Evolutionary conservation across 148 eudicot genomes (phyloP), one percentile per base, ranked within the genome.

Genomic region (Vaccinium macrocarpon): DNA sequence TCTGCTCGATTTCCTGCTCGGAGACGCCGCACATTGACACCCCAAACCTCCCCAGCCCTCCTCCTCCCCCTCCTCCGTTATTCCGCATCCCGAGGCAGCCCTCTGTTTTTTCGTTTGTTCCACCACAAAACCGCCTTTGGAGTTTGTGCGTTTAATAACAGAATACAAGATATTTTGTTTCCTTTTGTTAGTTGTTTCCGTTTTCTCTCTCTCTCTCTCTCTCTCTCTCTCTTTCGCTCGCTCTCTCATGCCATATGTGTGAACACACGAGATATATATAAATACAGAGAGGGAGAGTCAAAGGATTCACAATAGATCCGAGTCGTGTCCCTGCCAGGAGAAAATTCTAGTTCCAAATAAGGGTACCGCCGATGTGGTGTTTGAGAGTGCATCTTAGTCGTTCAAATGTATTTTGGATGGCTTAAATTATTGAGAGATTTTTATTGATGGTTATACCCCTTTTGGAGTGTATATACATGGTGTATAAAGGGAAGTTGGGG

Each of bases 1-100:
- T 29, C 52, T 87, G 88, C 61, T 91, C 91, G 2, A 91, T 78
- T 68, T 88, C 91, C 76, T 76, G 57, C 21, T 62, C 83, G 1
- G 80, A n/a, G 19, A 83, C 84, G 0, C 90, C 91, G 42, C 91
- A 90, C 87, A 90, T 76, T 80, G 91, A 89, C 12, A 27, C 89
- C 87, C 82, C 27, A 73, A 89, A 81, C 29, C 57, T 46, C 49
- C 23, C 14, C 70, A 64, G 78, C 84, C 62, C 83, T n/a, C 1
- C 42, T 62, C 48, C 73, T 64, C n/a, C n/a, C n/a, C 16, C 64
- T 57, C 70, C 72, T 68, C 11, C 18, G 52, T 35, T 71, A 71
- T 71, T 35, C 76, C 72, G 72, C 72, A 66, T 66, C 32, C 15
- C 72, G 6, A 25, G 7, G 15, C 72, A 4, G 16, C 6, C 72